Evolutionary conservation across 768 basidiomycete genomes (phyloP), one percentile per base, ranked within the genome.

Genomic region (Collybia sordida): DNA sequence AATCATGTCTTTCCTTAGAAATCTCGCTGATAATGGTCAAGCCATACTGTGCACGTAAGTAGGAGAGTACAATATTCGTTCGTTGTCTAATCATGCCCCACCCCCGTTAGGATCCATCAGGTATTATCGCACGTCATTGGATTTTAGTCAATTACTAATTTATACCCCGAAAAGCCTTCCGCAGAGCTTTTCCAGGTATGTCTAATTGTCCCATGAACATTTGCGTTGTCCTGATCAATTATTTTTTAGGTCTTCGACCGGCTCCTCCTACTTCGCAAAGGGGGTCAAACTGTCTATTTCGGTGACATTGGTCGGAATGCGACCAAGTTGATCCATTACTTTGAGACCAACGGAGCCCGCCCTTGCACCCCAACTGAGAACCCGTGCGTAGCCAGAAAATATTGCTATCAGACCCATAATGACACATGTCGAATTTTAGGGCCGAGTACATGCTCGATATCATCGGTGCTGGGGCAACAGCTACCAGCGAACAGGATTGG

Each of bases 31-130:
- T 52, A 82, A 80, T 50, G 93, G 93, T 1, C 92, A 93, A 59
- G 87, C 90, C 34, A 93, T 95, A 52, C 71, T 95, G 12, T 94
- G 92, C 83, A 95, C 90, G 75, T 85, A 58, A 47, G 83, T 69
- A 25, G 31, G 11, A 4, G 9, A 3, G 9, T 3, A 31, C 14
- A 2, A 31, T 12, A 31, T 31, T 37, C 56, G 65, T 40, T 64
- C 21, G 43, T 22, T 11, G 7, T 17, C 19, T 36, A 23, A 6
- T 43, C n/a, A 5, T 8, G 7, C 8, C 12, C 21, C 31, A 18
- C 4, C 46, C 3, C 46, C 57, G 31, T 51, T 45, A 77, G 77
- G 4, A 78, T 80, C 40, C 78, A 78, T 53, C 77, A 71, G 63
- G 69, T 66, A 55, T 49, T 18, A 8, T 28, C n/a, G 23, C 6